Evolutionary conservation across 305 asterid genomes (phyloP).

Genomic region (Ajuga reptans): DNA sequence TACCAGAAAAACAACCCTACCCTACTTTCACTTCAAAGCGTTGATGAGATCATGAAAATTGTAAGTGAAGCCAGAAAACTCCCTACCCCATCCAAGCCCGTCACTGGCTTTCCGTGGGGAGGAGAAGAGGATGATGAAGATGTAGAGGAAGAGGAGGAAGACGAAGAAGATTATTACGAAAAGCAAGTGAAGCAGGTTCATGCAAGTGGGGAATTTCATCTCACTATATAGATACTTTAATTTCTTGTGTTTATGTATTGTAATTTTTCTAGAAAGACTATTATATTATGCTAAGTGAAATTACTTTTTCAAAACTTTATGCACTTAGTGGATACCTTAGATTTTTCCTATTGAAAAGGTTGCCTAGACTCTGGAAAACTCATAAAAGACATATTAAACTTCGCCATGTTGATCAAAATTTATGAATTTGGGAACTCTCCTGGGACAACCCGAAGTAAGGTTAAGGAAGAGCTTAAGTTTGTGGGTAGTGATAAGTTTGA

Average conservation of each 20-base stretch:
- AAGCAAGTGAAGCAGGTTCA: slow-evolving; percentile 64
- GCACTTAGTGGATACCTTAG: too few species aligned
- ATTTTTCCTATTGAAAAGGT: background rate
- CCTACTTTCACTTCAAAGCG: slow-evolving; percentile 55
- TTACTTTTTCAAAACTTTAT: too few species aligned
- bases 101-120: slow-evolving; percentile 57
- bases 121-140: slow-evolving; percentile 34
- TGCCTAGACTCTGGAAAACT: too few species aligned
- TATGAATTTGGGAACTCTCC: too few species aligned
- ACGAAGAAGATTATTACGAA: slow-evolving; percentile 68
- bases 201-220: slow-evolving; percentile 64
- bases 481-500: too few species aligned
- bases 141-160: slow-evolving; percentile 22
- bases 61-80: slow-evolving; percentile 60
- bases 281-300: too few species aligned
- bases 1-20: slow-evolving; percentile 47
- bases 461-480: too few species aligned
- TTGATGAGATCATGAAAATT: slow-evolving; percentile 64
- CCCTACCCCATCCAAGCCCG: slow-evolving; percentile 29
- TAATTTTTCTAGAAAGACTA: too few species aligned
- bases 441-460: too few species aligned
- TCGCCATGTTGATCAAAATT: too few species aligned
- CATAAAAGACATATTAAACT: too few species aligned
- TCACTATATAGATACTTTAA: background rate
- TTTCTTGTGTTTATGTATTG: too few species aligned